These are phyloP conservation scores for Aspergillus phoenicis DNA, from an alignment of 2,329 filamentous ascomycete species.

Conservation along the genomic window DNA sequence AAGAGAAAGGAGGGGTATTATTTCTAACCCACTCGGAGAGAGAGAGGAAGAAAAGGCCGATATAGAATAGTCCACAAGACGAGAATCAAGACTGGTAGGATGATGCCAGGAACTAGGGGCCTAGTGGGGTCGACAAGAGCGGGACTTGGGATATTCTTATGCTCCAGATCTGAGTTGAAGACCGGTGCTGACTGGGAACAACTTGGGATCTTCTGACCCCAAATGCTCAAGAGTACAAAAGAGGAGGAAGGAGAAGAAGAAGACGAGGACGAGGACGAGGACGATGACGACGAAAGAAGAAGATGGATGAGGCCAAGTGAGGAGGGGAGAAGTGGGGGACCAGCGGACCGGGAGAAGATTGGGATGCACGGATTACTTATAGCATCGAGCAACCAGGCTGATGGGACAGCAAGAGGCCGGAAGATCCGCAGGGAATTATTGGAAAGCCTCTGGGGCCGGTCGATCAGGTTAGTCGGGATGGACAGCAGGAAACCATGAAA, in stretches of 20 bases:
- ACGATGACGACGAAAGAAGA: conserved; percentile 11
- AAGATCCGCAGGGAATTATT: conserved; percentile 17
- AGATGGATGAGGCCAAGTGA: conserved; percentile 3
- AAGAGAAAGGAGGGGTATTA: background rate
- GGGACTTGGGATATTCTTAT: no score
- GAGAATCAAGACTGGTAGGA: no score
- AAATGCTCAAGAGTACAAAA: conserved; percentile 11
- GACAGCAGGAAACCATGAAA: conserved; percentile 10
- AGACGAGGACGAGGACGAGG: conserved; percentile 12
- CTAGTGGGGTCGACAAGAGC: no score
- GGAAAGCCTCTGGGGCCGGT: conserved; percentile 14
- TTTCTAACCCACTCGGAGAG: background rate
- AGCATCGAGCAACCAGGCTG: conserved; percentile 3
- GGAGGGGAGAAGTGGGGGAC: conserved; percentile 2
- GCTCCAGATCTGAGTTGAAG: no score
- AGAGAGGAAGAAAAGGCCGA: background rate
- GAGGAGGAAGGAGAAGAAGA: background rate
- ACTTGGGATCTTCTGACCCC: conserved; percentile 10
- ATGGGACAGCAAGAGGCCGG: background rate
- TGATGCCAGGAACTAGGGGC: no score
- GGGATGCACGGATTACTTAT: conserved; percentile 20
- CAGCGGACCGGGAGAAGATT: conserved; percentile 3
- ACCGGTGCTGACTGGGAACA: background rate
- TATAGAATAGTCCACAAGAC: background rate
- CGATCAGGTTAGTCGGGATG: conserved; percentile 11